Base-by-base conservation (phyloP, 495 filamentous ascomycete species). In the Astrothelium macrocarpum region DNA sequence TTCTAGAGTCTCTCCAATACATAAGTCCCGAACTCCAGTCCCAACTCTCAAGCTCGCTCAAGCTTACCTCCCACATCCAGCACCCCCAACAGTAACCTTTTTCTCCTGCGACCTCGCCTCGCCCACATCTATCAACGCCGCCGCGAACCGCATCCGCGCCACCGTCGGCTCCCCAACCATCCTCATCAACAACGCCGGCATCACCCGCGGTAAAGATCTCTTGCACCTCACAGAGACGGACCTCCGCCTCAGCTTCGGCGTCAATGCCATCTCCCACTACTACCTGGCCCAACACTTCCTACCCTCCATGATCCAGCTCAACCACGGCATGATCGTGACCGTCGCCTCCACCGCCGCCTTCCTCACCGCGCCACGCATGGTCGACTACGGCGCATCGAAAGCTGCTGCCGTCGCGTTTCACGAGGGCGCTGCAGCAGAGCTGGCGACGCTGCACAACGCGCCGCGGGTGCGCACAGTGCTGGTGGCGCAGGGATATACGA, bases 321-420 rank as follows among this genome's bases (percentile, higher is more conserved):
- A 90, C 77, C 87, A 90, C 73, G 88, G 88, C 61, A 88, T 87
- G 80, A 74, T 90, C 18, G 84, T 90, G 10, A 91, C 87, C 0
- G 81, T 91, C 20, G 83, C 87, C n/a, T 82, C 78, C 23, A 75
- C 82, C 59, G 85, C 86, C 0, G 80, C 80, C 0, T 87, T 82
- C 74, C 66, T 83, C 2, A 77, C 80, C 0, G 78, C 85, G 14
- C 83, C 87, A 3, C 80, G 80, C 72, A 84, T 90, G 81, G 81
- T 85, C 25, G 85, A 87, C 71, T 91, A 91, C 74, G 79, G 77
- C 1, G 81, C 83, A 7, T 80, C 79, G 60, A 91, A 91, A 76
- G 83, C 88, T 0, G 88, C 86, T 0, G 80, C 84, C 0, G 71
- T 84, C 43, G 71, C 81, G 2, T 88, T 90, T 73, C 87, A 90